Evolutionary conservation across 1,284 basidiomycete species (phyloP).

Genomic region (Sporisorium iseilematis-ciliati): DNA sequence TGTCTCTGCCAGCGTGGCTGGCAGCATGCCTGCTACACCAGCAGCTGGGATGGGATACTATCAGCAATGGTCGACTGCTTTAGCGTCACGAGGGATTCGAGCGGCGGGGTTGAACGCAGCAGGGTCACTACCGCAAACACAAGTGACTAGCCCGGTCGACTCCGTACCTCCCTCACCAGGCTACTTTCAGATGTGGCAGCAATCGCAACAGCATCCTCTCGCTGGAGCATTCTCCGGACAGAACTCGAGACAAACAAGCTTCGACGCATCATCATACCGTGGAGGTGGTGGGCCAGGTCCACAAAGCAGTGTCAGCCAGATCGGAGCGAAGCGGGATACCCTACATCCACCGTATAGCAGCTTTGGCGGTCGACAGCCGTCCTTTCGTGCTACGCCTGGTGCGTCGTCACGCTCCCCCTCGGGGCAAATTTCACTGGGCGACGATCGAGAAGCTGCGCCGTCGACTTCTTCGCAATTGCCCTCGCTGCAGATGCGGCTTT

Average conservation of each 20-base stretch:
- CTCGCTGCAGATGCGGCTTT: slow-evolving; percentile 59
- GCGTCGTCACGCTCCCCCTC: slow-evolving; percentile 28
- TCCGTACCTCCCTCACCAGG: slow-evolving; percentile 43
- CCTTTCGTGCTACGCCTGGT: slow-evolving; percentile 26
- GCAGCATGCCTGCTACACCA: slow-evolving; percentile 24
- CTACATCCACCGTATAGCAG: slow-evolving; percentile 28
- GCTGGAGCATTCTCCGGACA: slow-evolving; percentile 26
- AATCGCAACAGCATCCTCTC: slow-evolving; percentile 8
- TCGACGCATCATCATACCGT: slow-evolving; percentile 33
- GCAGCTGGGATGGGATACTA: slow-evolving; percentile 15
- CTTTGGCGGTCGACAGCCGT: slow-evolving; percentile 25
- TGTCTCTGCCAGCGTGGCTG: slow-evolving; percentile 28
- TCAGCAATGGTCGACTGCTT: slow-evolving; percentile 48
- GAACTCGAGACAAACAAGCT: slow-evolving; percentile 38
- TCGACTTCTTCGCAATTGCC: slow-evolving; percentile 38
- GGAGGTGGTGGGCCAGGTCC: slow-evolving; percentile 40
- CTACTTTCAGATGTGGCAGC: slow-evolving; percentile 53
- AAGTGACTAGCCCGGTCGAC: slow-evolving; percentile 38
- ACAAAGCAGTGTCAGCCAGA: slow-evolving; percentile 45
- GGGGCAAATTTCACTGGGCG: slow-evolving; percentile 25
- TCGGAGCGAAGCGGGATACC: slow-evolving; percentile 33
- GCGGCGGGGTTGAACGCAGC: slow-evolving; percentile 30
- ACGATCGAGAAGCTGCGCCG: slow-evolving; percentile 10
- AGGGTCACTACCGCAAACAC: slow-evolving; percentile 19
- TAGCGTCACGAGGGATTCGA: slow-evolving; percentile 42